A percentile compares a stretch with the other conserved stretches of the same genome.
These are phyloP conservation scores for Cladosporium sp. DNA, from an alignment of 2,329 filamentous ascomycete species.

Conservation along the genomic window DNA sequence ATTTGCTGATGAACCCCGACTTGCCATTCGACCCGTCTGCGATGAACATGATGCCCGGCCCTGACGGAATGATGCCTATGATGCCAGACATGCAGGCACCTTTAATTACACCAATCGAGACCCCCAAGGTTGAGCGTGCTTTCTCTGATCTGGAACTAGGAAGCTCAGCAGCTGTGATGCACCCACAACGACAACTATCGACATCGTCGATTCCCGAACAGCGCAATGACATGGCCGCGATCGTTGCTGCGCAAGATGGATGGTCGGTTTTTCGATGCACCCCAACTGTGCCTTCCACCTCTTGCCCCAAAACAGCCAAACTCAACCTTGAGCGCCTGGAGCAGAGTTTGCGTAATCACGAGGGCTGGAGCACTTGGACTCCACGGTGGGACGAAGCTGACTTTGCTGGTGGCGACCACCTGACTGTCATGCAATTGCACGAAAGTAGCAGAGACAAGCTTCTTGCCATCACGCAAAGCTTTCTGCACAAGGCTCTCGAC, in stretches of 20 bases:
- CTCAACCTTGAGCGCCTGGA: slow-evolving; percentile 49
- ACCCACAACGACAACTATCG: slow-evolving; percentile 38
- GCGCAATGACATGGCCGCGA: slow-evolving; percentile 40
- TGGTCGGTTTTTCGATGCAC: slow-evolving; percentile 52
- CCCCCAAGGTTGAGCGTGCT: slow-evolving; percentile 42
- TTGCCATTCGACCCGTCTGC: slow-evolving; percentile 41
- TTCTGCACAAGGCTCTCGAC: slow-evolving; percentile 65
- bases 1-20: slow-evolving; percentile 41
- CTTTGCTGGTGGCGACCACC: slow-evolving; percentile 41
- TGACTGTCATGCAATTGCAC: slow-evolving; percentile 46
- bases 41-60: slow-evolving; percentile 33
- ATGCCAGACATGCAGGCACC: slow-evolving; percentile 41
- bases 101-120: slow-evolving; percentile 43
- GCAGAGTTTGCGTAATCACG: slow-evolving; percentile 47
- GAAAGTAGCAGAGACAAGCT: slow-evolving; percentile 61
- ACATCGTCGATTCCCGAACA: slow-evolving; percentile 23
- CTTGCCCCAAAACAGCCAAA: slow-evolving; percentile 47
- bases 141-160: slow-evolving; percentile 45
- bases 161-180: slow-evolving; percentile 39
- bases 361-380: slow-evolving; percentile 49
- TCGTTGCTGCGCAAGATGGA: slow-evolving; percentile 47
- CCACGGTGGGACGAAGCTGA: slow-evolving; percentile 47
- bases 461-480: slow-evolving; percentile 66
- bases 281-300: slow-evolving; percentile 43
- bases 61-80: slow-evolving; percentile 41